Evolutionary conservation across 768 basidiomycete genomes (phyloP), one percentile per base, ranked within the genome.

Genomic region (Rossbeevera mucosa): DNA sequence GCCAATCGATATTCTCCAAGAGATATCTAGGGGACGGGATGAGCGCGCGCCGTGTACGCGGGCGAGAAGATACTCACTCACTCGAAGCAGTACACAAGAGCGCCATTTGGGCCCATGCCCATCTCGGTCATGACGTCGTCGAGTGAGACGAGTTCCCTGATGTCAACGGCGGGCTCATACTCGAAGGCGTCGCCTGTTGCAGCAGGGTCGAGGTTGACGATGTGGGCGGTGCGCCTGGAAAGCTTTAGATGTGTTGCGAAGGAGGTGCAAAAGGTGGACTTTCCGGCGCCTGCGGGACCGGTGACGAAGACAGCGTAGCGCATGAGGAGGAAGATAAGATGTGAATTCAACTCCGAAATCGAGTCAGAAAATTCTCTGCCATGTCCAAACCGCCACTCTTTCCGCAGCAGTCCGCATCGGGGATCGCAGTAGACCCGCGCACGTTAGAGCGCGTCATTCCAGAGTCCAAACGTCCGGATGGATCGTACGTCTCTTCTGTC

Each of bases 1-100:
- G 76, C 96, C 96, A 99, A 69, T 98, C 96, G 74, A 99, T 88
- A 64, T 99, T 96, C 66, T 98, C 83, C 59, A 96, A 72, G 49
- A 99, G 79, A 76, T 98, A 98, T 69, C 96, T 99, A 53, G 46
- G 49, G 1, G 30, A 38, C 6, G 12, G n/a, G 1, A 28, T 53
- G 26, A 26, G 49, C 9, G 25, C 24, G 50, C n/a, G 3, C 11
- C 31, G 25, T n/a, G 1, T 45, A 22, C 50, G 25, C 48, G 7
- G 31, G 33, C 25, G 30, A 30, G 48, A 43, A 53, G 43, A 45
- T 74, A 81, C 80, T 81, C 70, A 85, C 93, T 86, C 80, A 98
- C 96, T 99, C 96, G 71, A 99, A 99, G 74, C 96, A 98, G 67
- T 97, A 97, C 51, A 99, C 83, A 48, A 99, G 76, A 4, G 94